A percentile compares a stretch with the other conserved stretches of the same genome.
phyloP scores from a whole-genome alignment of 306 rosid genomes.

The Cercis canadensis region DNA sequence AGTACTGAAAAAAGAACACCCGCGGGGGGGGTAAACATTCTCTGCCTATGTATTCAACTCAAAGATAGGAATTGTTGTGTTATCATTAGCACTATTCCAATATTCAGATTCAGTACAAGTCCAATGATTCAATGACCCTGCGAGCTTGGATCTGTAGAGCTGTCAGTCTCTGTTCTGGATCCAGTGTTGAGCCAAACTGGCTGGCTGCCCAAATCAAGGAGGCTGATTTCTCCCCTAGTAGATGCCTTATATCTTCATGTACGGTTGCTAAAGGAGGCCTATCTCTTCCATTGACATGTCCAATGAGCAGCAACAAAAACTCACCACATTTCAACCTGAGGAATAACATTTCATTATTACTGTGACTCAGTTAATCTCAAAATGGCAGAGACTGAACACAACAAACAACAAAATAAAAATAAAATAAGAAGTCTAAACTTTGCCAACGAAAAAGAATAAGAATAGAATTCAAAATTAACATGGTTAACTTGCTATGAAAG shows the following conservation, averaged over 20 bases:
- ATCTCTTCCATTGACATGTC: conserved; percentile 87
- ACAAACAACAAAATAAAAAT: conserved; percentile 4
- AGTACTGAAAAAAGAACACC: conserved; percentile 6
- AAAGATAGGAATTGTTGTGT: conserved; percentile 3
- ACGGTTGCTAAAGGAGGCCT: conserved; percentile 76
- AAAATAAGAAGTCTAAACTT: not conserved
- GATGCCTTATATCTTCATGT: conserved; percentile 83
- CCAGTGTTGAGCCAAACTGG: conserved; percentile 90
- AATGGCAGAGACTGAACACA: not conserved
- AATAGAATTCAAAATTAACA: no score
- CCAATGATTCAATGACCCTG: conserved; percentile 86
- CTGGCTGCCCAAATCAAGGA: conserved; percentile 99
- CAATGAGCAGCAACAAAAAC: conserved; percentile 81
- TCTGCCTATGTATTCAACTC: conserved; percentile 17
- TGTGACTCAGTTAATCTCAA: conserved; percentile 3
- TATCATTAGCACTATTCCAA: not conserved
- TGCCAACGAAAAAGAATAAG: no score
- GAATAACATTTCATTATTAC: conserved; percentile 14
- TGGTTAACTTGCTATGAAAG: no score
- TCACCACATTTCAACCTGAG: conserved; percentile 94
- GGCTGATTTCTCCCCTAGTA: conserved; percentile 91
- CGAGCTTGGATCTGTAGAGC: conserved; percentile 93
- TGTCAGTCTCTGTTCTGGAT: conserved; percentile 81
- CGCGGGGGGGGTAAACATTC: no score
- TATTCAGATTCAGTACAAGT: conserved; percentile 57